Conservation (phyloP, 768 basidiomycete genomes). For the Boletus sp. region DNA sequence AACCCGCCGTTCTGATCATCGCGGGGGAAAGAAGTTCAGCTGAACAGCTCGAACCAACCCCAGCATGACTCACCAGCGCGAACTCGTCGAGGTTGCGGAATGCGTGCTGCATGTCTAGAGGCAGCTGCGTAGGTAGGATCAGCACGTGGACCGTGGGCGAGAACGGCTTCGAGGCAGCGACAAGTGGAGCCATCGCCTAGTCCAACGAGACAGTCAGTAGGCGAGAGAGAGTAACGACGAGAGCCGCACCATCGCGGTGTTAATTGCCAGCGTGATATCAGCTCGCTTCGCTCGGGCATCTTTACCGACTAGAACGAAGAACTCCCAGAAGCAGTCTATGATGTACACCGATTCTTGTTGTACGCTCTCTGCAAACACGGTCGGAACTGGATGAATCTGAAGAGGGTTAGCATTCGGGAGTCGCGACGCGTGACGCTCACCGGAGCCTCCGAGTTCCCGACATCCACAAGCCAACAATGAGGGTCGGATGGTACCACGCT, state of each 20-base stretch:
- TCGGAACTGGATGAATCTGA: conserved; percentile 48
- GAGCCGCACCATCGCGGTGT: conserved; percentile 49
- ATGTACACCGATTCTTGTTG: conserved; percentile 54
- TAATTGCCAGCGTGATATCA: conserved; percentile 61
- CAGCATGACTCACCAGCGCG: conserved; percentile 44
- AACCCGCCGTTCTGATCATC: conserved; percentile 45
- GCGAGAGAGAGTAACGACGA: neutral
- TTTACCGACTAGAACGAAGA: conserved; percentile 69
- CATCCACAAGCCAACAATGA: conserved; percentile 58
- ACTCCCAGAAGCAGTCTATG: conserved; percentile 75
- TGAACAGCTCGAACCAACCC: neutral
- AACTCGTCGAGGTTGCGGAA: conserved; percentile 70
- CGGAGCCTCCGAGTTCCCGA: conserved; percentile 28
- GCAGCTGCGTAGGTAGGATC: conserved; percentile 70
- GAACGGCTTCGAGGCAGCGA: conserved; percentile 60
- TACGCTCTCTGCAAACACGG: conserved; percentile 37
- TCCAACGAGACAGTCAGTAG: neutral
- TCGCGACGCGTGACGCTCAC: conserved; percentile 35
- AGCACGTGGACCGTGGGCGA: conserved; percentile 70
- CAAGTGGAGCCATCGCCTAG: conserved; percentile 52
- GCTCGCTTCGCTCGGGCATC: conserved; percentile 57
- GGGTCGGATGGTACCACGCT: conserved; percentile 41
- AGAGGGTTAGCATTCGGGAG: conserved; percentile 1
- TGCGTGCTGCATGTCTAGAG: conserved; percentile 62
- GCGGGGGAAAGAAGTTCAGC: neutral